Percentiles rank a stretch among this genome's conserved stretches.
phyloP scores from a whole-genome alignment of 257 asterid genomes.

The Misopates orontium region DNA sequence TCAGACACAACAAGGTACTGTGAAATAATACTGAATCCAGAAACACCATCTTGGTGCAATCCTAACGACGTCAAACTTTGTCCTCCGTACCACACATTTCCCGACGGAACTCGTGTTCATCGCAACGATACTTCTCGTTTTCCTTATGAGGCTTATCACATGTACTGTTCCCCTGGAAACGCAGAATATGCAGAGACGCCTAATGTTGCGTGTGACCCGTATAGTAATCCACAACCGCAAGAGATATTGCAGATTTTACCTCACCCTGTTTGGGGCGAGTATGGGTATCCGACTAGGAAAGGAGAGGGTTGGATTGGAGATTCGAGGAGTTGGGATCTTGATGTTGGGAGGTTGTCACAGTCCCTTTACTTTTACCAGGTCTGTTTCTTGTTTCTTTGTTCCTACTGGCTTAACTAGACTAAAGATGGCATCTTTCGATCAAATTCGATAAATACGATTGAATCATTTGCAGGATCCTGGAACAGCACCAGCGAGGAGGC shows the following conservation, averaged over 20 bases:
- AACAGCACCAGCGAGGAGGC: slow-evolving; percentile 57
- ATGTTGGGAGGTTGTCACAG: slow-evolving; percentile 63
- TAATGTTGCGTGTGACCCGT: slow-evolving; percentile 60
- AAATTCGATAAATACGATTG: no score
- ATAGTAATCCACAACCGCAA: slow-evolving; percentile 83
- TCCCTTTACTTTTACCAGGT: slow-evolving; percentile 67
- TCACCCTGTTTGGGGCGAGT: slow-evolving; percentile 80
- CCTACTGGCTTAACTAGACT: no score
- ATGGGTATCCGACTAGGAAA: slow-evolving; percentile 67
- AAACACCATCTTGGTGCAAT: slow-evolving; percentile 64
- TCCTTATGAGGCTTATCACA: slow-evolving; percentile 76
- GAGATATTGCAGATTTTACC: slow-evolving; percentile 83
- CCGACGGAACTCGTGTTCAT: slow-evolving; percentile 58
- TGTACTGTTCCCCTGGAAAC: slow-evolving; percentile 72
- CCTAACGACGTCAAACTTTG: slow-evolving; percentile 42
- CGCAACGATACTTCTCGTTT: slow-evolving; percentile 45
- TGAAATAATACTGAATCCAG: slow-evolving; percentile 78
- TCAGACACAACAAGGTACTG: slow-evolving; percentile 82
- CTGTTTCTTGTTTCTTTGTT: not conserved
- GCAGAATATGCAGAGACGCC: slow-evolving; percentile 50
- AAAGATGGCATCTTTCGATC: no score
- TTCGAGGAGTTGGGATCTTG: slow-evolving; percentile 68
- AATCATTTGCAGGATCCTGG: slow-evolving; percentile 65
- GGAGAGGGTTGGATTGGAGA: slow-evolving; percentile 87
- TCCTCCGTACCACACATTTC: slow-evolving; percentile 75